Evolutionary conservation across 2,329 filamentous ascomycete species (phyloP).

Genomic region (Penicillium sp.): DNA sequence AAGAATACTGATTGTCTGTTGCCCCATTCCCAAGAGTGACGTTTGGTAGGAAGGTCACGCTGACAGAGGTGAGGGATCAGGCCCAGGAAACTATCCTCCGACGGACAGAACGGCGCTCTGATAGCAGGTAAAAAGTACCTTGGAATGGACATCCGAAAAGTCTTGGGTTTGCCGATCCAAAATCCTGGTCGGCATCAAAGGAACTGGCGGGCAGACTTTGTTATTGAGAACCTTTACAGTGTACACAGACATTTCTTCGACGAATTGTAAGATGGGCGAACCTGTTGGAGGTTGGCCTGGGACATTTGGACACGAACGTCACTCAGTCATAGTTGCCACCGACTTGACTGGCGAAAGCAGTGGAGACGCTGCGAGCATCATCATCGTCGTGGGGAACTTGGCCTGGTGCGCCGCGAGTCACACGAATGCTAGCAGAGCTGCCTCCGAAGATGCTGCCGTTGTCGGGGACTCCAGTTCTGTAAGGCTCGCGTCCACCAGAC

Average conservation of each 20-base stretch:
- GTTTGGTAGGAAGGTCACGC: slow-evolving; percentile 8
- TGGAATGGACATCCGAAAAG: slow-evolving; percentile 9
- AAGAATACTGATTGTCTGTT: slow-evolving; percentile 10
- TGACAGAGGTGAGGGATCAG: slow-evolving; percentile 11
- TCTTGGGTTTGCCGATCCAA: slow-evolving; percentile 15
- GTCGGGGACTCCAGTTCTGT: slow-evolving; percentile 52
- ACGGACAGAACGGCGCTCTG: slow-evolving; percentile 10
- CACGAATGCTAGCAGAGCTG: slow-evolving; percentile 54
- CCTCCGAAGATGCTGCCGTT: slow-evolving; percentile 65
- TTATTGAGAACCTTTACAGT: slow-evolving; percentile 19
- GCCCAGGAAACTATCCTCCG: slow-evolving; percentile 11
- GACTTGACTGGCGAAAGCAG: slow-evolving; percentile 93
- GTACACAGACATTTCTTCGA: slow-evolving; percentile 18
- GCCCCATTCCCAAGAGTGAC: slow-evolving; percentile 9
- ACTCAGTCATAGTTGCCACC: slow-evolving; percentile 64
- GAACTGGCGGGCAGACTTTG: slow-evolving; percentile 22
- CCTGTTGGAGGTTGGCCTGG: slow-evolving; percentile 20
- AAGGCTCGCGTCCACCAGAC: slow-evolving; percentile 66
- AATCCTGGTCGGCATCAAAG: slow-evolving; percentile 17
- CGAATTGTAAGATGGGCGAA: slow-evolving; percentile 13
- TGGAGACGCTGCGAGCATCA: slow-evolving; percentile 84
- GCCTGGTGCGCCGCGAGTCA: slow-evolving; percentile 46
- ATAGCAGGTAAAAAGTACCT: slow-evolving; percentile 7
- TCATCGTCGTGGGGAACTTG: slow-evolving; percentile 72
- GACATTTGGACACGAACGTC: slow-evolving; percentile 8